These are phyloP conservation scores for Aspergillus transmontanensis DNA, from an alignment of 2,329 filamentous ascomycete species.

Conservation along the genomic window DNA sequence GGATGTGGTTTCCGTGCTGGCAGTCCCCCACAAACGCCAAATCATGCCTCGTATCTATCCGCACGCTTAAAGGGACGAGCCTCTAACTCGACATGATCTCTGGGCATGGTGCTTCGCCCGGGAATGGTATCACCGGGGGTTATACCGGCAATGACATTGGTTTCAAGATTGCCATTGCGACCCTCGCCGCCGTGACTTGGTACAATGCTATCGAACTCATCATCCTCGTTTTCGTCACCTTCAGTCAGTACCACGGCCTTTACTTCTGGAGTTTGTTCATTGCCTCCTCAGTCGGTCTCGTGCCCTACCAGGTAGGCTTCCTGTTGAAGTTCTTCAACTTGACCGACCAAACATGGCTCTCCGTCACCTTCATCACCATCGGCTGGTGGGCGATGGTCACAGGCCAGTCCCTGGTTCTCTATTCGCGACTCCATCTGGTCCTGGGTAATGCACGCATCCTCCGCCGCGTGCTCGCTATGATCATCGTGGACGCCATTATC, in stretches of 20 bases:
- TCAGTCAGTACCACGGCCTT: conserved; percentile 48
- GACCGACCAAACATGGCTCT: conserved; percentile 38
- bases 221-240: conserved; percentile 52
- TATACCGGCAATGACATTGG: conserved; percentile 38
- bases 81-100: conserved; percentile 1
- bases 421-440: conserved; percentile 54
- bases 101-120: conserved; percentile 22
- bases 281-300: conserved; percentile 46
- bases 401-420: conserved; percentile 53
- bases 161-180: conserved; percentile 47
- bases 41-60: conserved; percentile 3
- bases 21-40: not conserved
- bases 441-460: conserved; percentile 43
- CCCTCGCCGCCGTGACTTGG: conserved; percentile 51
- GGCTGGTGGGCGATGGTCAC: conserved; percentile 54
- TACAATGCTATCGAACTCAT: conserved; percentile 55
- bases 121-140: conserved; percentile 42
- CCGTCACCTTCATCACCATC: conserved; percentile 47
- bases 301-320: conserved; percentile 51
- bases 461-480: conserved; percentile 48
- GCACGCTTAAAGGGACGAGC: not conserved
- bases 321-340: conserved; percentile 51
- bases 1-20: not conserved
- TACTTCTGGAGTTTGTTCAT: conserved; percentile 56
- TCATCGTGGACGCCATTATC: conserved; percentile 47